Evolutionary conservation across 129 eudicot genomes (phyloP).

Genomic region (Oenanthe sinensis): DNA sequence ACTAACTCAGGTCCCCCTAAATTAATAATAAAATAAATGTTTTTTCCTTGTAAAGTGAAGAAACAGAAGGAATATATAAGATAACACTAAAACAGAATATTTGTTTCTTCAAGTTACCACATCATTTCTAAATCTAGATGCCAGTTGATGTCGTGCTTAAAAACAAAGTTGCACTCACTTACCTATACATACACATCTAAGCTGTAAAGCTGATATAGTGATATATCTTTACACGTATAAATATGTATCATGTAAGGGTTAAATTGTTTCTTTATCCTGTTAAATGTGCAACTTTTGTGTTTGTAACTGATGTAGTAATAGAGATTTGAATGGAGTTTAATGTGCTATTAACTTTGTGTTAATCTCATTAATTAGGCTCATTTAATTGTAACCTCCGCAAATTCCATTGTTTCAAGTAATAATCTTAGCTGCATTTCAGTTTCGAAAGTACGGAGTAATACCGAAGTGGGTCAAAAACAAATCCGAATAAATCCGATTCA

Average conservation of each 20-base stretch:
- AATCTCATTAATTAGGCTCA: neutral
- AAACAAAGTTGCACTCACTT: neutral
- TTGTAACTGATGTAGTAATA: neutral
- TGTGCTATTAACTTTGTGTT: neutral
- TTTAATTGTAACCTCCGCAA: neutral
- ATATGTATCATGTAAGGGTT: neutral
- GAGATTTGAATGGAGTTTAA: neutral
- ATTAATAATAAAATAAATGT: neutral
- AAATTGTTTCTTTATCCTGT: neutral
- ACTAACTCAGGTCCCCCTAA: conserved; percentile 3
- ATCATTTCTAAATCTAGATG: neutral
- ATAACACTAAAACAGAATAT: neutral
- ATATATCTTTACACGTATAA: neutral
- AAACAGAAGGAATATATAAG: neutral
- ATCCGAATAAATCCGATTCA: neutral
- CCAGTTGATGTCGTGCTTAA: neutral
- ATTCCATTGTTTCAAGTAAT: neutral
- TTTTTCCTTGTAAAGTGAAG: neutral
- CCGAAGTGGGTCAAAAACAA: no score
- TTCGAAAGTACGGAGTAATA: neutral
- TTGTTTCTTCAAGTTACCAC: conserved; percentile 9
- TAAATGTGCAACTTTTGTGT: neutral
- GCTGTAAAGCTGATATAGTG: neutral
- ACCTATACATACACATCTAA: neutral
- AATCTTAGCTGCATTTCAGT: neutral